Base-by-base conservation (phyloP, 257 asterid species). In the Solanum bukasovii region DNA sequence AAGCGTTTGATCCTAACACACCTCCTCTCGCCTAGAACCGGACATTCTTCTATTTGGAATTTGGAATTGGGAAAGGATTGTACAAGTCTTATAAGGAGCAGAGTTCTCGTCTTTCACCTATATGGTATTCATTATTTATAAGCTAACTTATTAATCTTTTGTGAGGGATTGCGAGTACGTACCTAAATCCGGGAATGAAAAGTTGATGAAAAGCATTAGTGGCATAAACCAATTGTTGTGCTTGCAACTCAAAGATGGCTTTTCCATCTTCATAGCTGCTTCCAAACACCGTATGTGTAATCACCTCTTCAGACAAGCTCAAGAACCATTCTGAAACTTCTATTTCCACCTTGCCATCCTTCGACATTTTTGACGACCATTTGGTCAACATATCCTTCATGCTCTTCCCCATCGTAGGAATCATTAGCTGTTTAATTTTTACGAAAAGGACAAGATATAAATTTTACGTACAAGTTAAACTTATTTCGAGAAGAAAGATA, bases 161-260 rank as follows among this genome's bases (percentile, higher is more conserved):
- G 84, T 82, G 70, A 37, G 38, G 42, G 20, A 5, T 68, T 0
- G 5, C 3, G 3, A 31, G 33, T 31, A 31, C 0, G 78, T 89
- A 97, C 99, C 99, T 91, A 37, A 92, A 93, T 0, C 98, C 99
- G 2, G 99, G 99, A 46, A 93, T 93, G 92, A 94, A 91, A 3
- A 93, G 89, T 67, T 91, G 94, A 81, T 93, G 95, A 92, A 92
- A 96, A 16, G 99, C 98, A 61, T 96, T 94, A 4, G 98, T 92
- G 74, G 98, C 98, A 86, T 94, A 93, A 87, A 89, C 89, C 96
- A 96, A 93, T 61, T 96, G 99, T 89, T 93, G 98, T 2, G 99
- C 91, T 83, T 96, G 99, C 86, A 97, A 65, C 31, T 93, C 88
- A 56, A 93, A 96, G 87, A 97, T 95, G 86, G 95, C 88, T 86